These are phyloP conservation scores for Nannizziopsis arthrosporioides DNA, from an alignment of 2,329 filamentous ascomycete genomes.

Conservation along the genomic window DNA sequence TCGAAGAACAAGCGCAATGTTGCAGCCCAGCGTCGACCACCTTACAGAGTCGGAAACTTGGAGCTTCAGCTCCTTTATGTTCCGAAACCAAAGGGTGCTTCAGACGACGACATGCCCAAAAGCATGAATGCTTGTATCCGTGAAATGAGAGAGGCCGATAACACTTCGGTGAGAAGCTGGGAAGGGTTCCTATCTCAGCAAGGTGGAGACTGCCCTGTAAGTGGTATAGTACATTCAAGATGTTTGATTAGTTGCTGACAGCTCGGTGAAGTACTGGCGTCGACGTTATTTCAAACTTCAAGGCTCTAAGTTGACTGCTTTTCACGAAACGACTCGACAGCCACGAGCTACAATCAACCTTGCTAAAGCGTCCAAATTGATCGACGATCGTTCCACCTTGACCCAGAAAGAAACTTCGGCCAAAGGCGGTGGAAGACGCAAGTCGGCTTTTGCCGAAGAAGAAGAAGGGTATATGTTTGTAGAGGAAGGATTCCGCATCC, in stretches of 20 bases:
- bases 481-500: conserved; percentile 96
- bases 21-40: conserved; percentile 57
- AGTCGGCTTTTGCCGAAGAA: conserved; percentile 93
- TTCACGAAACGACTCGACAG: conserved; percentile 88
- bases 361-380: conserved; percentile 79
- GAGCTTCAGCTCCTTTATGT: conserved; percentile 91
- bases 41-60: conserved; percentile 93
- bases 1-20: conserved; percentile 86
- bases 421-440: conserved; percentile 66
- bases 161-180: conserved; percentile 62
- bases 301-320: conserved; percentile 84
- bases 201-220: conserved; percentile 91
- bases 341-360: conserved; percentile 95
- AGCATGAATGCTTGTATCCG: conserved; percentile 95
- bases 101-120: conserved; percentile 97
- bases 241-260: conserved; percentile 60
- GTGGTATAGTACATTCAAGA: conserved; percentile 33
- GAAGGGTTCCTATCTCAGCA: conserved; percentile 92
- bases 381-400: conserved; percentile 77
- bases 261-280: conserved; percentile 96
- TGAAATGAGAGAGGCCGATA: conserved; percentile 83
- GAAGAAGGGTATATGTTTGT: conserved; percentile 99
- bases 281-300: conserved; percentile 92
- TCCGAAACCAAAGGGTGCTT: conserved; percentile 72
- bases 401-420: conserved; percentile 72